Percentiles rank a stretch among this genome's conserved stretches.
Evolutionary conservation across 2,329 filamentous ascomycete genomes (phyloP).

Genomic region (Chlorencoelia australis): DNA sequence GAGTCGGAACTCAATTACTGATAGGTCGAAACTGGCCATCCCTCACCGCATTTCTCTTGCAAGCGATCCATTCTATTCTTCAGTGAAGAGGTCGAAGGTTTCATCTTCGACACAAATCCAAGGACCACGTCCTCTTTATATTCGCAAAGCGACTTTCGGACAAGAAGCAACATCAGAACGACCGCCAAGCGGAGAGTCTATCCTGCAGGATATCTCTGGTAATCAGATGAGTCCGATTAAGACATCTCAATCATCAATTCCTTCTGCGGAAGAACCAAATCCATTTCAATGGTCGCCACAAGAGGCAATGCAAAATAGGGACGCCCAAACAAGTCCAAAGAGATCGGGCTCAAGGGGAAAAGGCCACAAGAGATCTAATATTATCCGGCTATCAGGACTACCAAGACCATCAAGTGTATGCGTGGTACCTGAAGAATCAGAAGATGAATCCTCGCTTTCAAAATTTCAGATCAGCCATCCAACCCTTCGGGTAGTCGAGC

Average conservation of each 20-base stretch:
- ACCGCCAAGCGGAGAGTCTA: constrained; percentile 8
- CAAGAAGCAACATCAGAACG: constrained; percentile 11
- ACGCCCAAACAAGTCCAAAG: constrained; percentile 8
- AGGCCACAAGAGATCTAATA: constrained; percentile 21
- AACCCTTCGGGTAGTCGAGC: constrained; percentile 7
- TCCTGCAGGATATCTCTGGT: constrained; percentile 16
- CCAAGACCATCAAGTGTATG: constrained; percentile 17
- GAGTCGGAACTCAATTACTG: constrained; percentile 1
- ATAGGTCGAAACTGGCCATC: constrained; percentile 1
- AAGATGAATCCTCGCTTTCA: constrained; percentile 12
- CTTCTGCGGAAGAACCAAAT: constrained; percentile 9
- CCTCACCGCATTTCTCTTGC: constrained; percentile 9
- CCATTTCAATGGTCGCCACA: constrained; percentile 23
- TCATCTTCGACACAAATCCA: constrained; percentile 6
- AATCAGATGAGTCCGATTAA: constrained; percentile 12
- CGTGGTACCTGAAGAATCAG: constrained; percentile 18
- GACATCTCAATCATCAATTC: neutral
- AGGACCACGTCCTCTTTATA: constrained; percentile 14
- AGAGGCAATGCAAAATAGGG: constrained; percentile 13
- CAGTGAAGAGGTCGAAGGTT: constrained; percentile 13
- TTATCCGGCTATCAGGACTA: constrained; percentile 19
- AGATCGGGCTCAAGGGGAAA: constrained; percentile 8
- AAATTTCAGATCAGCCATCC: constrained; percentile 6
- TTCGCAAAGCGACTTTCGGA: constrained; percentile 22
- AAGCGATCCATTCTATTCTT: constrained; percentile 19